Conservation (phyloP, 2,329 filamentous ascomycete species). For the Beauveria brongniartii region DNA sequence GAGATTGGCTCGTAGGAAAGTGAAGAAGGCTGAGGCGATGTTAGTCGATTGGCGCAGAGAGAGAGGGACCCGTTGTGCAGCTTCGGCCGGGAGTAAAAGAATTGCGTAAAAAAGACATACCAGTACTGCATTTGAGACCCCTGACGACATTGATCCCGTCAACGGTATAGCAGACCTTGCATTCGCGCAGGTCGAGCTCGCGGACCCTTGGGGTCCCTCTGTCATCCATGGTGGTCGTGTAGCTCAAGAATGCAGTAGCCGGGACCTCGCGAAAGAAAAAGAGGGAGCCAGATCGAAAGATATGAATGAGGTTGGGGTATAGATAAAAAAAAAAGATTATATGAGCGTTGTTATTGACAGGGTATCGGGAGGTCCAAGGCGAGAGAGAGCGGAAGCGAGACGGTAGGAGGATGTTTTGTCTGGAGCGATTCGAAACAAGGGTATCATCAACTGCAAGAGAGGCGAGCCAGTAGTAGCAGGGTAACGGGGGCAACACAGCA, state of each 20-base stretch:
- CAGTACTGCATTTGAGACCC: conserved; percentile 48
- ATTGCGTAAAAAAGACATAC: conserved; percentile 29
- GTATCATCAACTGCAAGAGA: conserved; percentile 8
- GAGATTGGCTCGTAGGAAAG: conserved; percentile 72
- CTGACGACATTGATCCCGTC: conserved; percentile 50
- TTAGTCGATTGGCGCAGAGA: not conserved
- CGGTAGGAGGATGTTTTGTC: not conserved
- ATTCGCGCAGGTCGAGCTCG: conserved; percentile 24
- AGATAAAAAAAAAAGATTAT: not conserved
- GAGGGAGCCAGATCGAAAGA: not conserved
- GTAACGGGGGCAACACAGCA: not conserved
- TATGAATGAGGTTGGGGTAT: not conserved
- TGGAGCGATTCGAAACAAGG: conserved; percentile 7
- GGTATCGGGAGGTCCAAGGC: not conserved
- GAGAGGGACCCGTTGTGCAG: not conserved
- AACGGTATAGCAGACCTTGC: conserved; percentile 40
- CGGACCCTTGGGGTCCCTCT: conserved; percentile 23
- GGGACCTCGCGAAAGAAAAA: not conserved
- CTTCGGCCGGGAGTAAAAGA: too few species aligned
- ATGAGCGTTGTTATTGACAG: not conserved
- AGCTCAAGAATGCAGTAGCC: conserved; percentile 13
- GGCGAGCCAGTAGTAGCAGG: not conserved
- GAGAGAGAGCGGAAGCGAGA: not conserved
- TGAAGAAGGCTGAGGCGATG: conserved; percentile 61
- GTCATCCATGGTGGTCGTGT: conserved; percentile 15